Evolutionary conservation across 805 yeast genomes (phyloP).

Genomic region (Candida ascalaphidarum): DNA sequence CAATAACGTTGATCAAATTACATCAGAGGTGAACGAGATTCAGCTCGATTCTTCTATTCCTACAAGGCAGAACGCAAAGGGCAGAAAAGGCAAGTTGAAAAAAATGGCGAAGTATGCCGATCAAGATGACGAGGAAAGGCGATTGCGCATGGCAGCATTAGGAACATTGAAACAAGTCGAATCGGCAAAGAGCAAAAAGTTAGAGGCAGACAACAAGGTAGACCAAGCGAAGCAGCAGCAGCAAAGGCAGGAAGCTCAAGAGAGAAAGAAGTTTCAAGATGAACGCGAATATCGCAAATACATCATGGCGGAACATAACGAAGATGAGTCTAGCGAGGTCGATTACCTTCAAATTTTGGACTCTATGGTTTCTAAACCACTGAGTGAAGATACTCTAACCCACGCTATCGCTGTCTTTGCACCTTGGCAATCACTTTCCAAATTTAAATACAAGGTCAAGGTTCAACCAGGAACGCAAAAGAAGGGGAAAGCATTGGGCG

Average conservation of each 20-base stretch:
- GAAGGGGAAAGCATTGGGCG: slow-evolving; percentile 80
- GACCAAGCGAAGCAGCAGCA: slow-evolving; percentile 10
- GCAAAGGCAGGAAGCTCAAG: slow-evolving; percentile 21
- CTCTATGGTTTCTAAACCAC: slow-evolving; percentile 36
- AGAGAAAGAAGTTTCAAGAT: slow-evolving; percentile 34
- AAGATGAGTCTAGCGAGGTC: slow-evolving; percentile 19
- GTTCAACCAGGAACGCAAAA: slow-evolving; percentile 73
- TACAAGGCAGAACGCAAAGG: slow-evolving; percentile 38
- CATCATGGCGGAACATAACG: slow-evolving; percentile 22
- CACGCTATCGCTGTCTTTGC: slow-evolving; percentile 83
- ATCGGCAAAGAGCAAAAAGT: slow-evolving; percentile 6
- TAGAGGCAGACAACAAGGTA: slow-evolving; percentile 19
- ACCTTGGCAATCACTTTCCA: slow-evolving; percentile 78
- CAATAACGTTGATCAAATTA: slow-evolving; percentile 1
- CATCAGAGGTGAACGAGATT: neutral
- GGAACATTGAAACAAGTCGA: slow-evolving; percentile 67
- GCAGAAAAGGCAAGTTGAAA: slow-evolving; percentile 77
- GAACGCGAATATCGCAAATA: slow-evolving; percentile 36
- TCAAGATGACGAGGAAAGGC: slow-evolving; percentile 86
- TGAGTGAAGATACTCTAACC: slow-evolving; percentile 40
- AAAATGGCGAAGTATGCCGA: slow-evolving; percentile 82
- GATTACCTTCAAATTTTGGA: slow-evolving; percentile 38
- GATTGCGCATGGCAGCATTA: slow-evolving; percentile 64
- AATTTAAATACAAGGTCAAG: slow-evolving; percentile 75
- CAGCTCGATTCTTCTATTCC: neutral